These are phyloP conservation scores for rapeseed (Brassica napus) DNA, from an alignment of 345 rosid genomes.

Conservation along the genomic window Da-Ae NC_063438.1:22845001-22845500, in stretches of 20 bases:
- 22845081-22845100: conserved; percentile 10
- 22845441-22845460: neutral
- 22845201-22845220: conserved; percentile 25
- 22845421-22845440: neutral
- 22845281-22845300: conserved; percentile 13
- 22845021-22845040: conserved; percentile 71
- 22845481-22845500: too few relatives aligned
- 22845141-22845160: conserved; percentile 27
- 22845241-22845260: conserved; percentile 13
- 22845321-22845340: neutral
- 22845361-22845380: neutral
- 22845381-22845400: neutral
- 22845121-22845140: conserved; percentile 17
- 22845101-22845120: conserved; percentile 16
- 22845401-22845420: neutral
- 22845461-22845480: neutral
- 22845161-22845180: conserved; percentile 23
- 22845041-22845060: conserved; percentile 42
- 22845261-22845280: conserved; percentile 34
- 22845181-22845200: neutral
- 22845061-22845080: neutral
- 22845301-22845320: neutral
- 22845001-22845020: conserved; percentile 60
- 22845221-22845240: conserved; percentile 35
- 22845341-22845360: neutral